Evolutionary conservation across 345 rosid genomes (phyloP), one percentile per base, ranked within the genome.

Genomic region (Populus deltoides): DNA sequence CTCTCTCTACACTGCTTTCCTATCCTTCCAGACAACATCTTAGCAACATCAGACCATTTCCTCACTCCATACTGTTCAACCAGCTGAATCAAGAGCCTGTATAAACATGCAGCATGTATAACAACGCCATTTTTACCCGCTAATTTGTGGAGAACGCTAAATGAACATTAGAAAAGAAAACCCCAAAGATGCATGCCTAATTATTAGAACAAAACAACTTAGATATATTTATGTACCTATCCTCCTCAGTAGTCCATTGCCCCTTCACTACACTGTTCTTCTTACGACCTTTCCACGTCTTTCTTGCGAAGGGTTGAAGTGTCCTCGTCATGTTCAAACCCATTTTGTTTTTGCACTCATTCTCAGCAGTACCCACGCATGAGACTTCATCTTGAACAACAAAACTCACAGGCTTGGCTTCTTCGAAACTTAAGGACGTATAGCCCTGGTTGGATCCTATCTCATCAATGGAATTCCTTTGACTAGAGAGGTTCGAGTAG

Each of bases 1-100:
- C 98, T 91, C 80, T 96, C 99, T 75, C 99, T 83, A 49, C 99
- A 96, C 39, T 96, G 99, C 83, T 96, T 96, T 45, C 98, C 99
- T 15, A 92, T 91, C 67, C 99, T 84, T 61, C 98, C 97, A 10
- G 93, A 87, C 81, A 96, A 81, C 91, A 88, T 84, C 72, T 85
- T 90, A 61, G 98, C 97, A 80, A 96, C 90, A 29, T 85, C 86
- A 67, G 98, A 91, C 99, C 99, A 96, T 78, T 89, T 92, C 47
- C 90, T 91, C 45, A 91, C 66, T 25, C 98, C 99, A 81, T 81
- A 74, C 59, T 81, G 83, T 8, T 86, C 91, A 72, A 96, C 98
- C 76, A 93, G 86, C 75, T 81, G 80, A 83, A 86, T 81, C 86
- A 96, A 66, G 15, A 79, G 70, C 85, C 99, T 96, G 78, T 67